Evolutionary conservation across 129 eudicot genomes (phyloP).

Genomic region (Centrapalus pauciflorus): DNA sequence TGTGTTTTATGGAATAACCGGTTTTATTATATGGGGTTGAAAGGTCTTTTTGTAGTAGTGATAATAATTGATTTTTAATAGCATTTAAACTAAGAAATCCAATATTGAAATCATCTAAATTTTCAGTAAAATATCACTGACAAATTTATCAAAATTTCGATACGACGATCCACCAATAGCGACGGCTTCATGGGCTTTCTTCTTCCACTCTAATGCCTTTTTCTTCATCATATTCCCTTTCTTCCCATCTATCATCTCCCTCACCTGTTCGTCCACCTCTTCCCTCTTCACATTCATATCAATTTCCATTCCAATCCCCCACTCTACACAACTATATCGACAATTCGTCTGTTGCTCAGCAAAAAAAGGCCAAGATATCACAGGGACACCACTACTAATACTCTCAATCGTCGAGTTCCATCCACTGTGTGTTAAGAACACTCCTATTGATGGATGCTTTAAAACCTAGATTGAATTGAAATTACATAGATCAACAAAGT

Average conservation of each 20-base stretch:
- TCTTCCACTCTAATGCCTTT: slow-evolving; percentile 40
- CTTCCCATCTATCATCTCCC: slow-evolving; percentile 48
- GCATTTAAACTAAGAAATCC: too few species aligned
- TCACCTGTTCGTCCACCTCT: slow-evolving; percentile 38
- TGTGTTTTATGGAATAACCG: too few species aligned
- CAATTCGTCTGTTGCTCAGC: slow-evolving; percentile 55
- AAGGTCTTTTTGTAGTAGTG: too few species aligned
- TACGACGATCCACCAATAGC: slow-evolving; percentile 31
- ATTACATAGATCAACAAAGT: too few species aligned
- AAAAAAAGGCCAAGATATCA: slow-evolving; percentile 59
- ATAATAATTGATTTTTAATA: too few species aligned
- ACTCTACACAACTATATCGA: slow-evolving; percentile 35
- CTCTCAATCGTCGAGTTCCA: slow-evolving; percentile 57
- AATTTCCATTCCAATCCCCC: slow-evolving; percentile 53
- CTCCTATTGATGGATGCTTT: slow-evolving; percentile 38
- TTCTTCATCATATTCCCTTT: slow-evolving; percentile 37
- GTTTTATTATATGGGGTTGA: too few species aligned
- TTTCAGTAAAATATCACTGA: slow-evolving; percentile 21
- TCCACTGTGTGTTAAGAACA: slow-evolving; percentile 45
- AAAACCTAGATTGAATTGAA: too few species aligned
- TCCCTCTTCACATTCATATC: slow-evolving; percentile 42
- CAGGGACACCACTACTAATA: slow-evolving; percentile 33
- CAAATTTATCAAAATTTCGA: slow-evolving; percentile 22
- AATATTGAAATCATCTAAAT: too few species aligned
- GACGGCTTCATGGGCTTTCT: slow-evolving; percentile 34